These are phyloP conservation scores for Tetrahymena elliotti DNA, from an alignment of 73 alveolate species.

Conservation along the genomic window DNA sequence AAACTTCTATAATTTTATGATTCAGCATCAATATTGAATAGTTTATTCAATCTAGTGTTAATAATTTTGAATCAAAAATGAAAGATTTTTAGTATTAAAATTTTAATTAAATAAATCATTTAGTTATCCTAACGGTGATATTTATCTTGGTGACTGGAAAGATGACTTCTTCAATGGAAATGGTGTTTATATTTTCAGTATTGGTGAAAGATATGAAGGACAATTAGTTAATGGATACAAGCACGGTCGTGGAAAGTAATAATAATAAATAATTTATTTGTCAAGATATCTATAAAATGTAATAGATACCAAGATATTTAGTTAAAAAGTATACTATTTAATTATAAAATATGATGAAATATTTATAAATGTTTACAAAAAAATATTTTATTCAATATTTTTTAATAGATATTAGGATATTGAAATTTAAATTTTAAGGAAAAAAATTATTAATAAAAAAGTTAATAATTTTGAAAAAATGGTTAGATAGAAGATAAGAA, in stretches of 20 bases:
- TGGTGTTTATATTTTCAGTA: conserved; percentile 21
- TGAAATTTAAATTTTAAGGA: background rate
- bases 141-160: conserved; percentile 49
- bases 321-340: too few relatives aligned
- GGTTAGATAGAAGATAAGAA: too few relatives aligned
- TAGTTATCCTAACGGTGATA: conserved; percentile 42
- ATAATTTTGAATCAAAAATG: too few relatives aligned
- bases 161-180: conserved; percentile 40
- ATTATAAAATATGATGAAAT: too few relatives aligned
- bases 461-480: background rate
- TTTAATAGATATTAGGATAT: background rate
- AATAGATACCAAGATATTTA: too few relatives aligned
- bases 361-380: background rate
- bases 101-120: too few relatives aligned
- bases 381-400: too few relatives aligned
- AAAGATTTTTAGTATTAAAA: too few relatives aligned
- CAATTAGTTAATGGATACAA: conserved; percentile 32
- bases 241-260: conserved; percentile 35
- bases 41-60: too few relatives aligned
- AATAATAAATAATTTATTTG: background rate
- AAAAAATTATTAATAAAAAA: too few relatives aligned
- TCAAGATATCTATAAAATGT: too few relatives aligned
- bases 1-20: background rate
- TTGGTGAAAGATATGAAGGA: conserved; percentile 49
- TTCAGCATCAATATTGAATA: too few relatives aligned